A percentile compares a stretch with the other conserved stretches of the same genome.
phyloP scores from a whole-genome alignment of 441 rosid species.

The Pelargonium hybrid region DNA sequence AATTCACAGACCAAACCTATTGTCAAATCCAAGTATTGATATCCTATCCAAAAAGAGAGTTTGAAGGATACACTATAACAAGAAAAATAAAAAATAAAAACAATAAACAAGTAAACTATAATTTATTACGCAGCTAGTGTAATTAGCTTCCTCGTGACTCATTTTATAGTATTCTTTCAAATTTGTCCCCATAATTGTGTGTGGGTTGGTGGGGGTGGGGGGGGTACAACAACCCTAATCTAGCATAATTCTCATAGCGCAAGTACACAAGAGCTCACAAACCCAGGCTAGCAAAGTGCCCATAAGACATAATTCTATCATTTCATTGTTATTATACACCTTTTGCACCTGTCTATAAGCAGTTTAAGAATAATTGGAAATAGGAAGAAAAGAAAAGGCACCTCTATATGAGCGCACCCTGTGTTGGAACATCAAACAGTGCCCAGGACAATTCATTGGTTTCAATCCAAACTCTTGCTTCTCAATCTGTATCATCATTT shows the following conservation, averaged over 20 bases:
- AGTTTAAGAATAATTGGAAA: background rate
- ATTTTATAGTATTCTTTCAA: background rate
- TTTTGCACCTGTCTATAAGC: background rate
- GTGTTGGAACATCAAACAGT: constrained; percentile 90
- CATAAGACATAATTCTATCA: background rate
- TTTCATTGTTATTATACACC: background rate
- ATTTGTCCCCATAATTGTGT: background rate
- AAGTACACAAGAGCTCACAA: background rate
- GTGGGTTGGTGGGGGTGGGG: background rate
- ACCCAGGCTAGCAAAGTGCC: background rate
- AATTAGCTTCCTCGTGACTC: background rate
- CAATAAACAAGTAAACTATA: background rate
- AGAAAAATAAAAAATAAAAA: background rate
- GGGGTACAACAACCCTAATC: background rate
- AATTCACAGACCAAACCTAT: background rate
- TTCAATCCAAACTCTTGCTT: constrained; percentile 93
- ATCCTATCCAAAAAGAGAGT: background rate
- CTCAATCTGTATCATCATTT: constrained; percentile 45
- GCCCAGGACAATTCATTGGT: constrained; percentile 99
- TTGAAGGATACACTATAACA: background rate
- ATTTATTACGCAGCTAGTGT: background rate
- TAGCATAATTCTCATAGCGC: too few species aligned
- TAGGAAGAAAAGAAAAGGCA: constrained; percentile 15
- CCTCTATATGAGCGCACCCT: constrained; percentile 94
- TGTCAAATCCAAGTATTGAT: background rate